These are phyloP conservation scores for Suhomyces emberorum DNA, from an alignment of 805 yeast species.

Conservation along the genomic window DNA sequence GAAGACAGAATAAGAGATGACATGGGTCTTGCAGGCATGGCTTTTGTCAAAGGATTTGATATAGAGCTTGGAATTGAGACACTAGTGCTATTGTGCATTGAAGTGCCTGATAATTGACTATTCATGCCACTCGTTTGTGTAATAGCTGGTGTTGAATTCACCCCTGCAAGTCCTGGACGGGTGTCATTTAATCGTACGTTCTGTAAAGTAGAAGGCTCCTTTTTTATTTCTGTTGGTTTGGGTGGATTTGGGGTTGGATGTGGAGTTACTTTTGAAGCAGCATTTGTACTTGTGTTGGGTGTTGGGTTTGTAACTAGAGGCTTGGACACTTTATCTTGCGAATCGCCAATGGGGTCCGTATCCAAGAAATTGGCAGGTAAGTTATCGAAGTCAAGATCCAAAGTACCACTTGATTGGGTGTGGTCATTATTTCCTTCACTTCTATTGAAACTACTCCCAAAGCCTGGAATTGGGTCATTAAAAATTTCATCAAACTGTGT, in stretches of 20 bases:
- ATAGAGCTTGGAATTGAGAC: background rate
- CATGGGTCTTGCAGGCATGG: background rate
- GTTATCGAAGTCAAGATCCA: constrained; percentile 20
- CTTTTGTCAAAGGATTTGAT: background rate
- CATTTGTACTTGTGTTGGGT: constrained; percentile 2
- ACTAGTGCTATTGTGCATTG: background rate
- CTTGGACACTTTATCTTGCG: background rate
- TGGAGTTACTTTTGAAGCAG: too few species aligned
- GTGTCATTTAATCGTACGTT: background rate
- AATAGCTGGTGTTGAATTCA: background rate
- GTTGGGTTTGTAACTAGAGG: background rate
- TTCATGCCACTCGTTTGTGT: background rate
- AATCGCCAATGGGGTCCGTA: constrained; percentile 2
- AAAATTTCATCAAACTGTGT: constrained; percentile 23
- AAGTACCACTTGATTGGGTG: constrained; percentile 3
- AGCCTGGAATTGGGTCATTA: constrained; percentile 19
- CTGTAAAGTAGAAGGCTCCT: background rate
- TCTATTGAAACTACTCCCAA: constrained; percentile 4
- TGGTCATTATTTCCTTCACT: constrained; percentile 1
- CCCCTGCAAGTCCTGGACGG: background rate
- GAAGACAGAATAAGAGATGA: background rate
- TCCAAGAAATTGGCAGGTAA: constrained; percentile 18
- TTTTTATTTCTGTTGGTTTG: background rate
- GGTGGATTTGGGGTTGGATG: background rate
- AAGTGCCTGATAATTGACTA: background rate